Evolutionary conservation across 352 stramenopile genomes (phyloP).

Genomic region (Discostella stelligera): DNA sequence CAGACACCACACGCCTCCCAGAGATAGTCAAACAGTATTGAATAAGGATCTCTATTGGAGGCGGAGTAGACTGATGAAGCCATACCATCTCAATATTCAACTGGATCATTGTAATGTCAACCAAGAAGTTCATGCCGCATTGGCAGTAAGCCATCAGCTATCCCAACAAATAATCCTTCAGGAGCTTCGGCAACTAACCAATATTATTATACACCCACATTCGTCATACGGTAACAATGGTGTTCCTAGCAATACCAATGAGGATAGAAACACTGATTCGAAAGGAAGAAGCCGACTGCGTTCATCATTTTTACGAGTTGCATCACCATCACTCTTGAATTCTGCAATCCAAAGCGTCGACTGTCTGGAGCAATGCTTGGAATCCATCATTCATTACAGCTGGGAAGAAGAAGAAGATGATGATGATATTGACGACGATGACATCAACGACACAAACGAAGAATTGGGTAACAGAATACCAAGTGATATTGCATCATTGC

Average conservation of each 20-base stretch:
- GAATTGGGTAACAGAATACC: not conserved
- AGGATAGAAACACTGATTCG: not conserved
- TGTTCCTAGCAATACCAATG: not conserved
- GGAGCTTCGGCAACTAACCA: not conserved
- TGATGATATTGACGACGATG: not conserved
- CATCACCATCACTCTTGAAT: not conserved
- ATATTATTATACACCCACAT: too few relatives aligned
- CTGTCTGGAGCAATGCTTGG: not conserved
- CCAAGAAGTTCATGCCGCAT: not conserved
- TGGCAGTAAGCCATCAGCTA: not conserved
- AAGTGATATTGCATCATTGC: not conserved
- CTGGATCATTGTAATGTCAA: not conserved
- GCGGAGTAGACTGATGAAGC: not conserved
- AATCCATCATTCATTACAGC: not conserved
- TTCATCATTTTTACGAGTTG: too few relatives aligned
- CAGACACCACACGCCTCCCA: too few relatives aligned
- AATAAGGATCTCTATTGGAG: too few relatives aligned
- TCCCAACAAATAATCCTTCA: not conserved
- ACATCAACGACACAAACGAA: not conserved
- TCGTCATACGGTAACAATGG: not conserved
- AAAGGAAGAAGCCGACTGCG: not conserved
- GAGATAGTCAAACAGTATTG: too few relatives aligned
- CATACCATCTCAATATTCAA: not conserved
- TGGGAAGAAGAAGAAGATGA: not conserved
- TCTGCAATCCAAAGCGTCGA: not conserved